Conservation (phyloP, 2,329 filamentous ascomycete genomes). For the Hypoxylon sp. region DNA sequence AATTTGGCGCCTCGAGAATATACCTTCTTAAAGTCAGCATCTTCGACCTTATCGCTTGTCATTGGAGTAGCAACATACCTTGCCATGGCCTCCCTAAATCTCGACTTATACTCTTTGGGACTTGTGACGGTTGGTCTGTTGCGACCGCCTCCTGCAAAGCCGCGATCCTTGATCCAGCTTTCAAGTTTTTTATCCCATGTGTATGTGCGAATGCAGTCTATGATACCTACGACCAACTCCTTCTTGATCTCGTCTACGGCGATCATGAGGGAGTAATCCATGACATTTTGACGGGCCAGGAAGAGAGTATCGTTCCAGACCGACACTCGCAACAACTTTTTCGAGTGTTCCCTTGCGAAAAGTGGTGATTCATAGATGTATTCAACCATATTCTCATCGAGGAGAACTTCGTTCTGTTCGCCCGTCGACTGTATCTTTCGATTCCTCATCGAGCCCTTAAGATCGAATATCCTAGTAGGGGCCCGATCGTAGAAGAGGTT, state of each 20-base stretch:
- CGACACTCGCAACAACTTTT: slow-evolving; percentile 89
- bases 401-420: slow-evolving; percentile 93
- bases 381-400: slow-evolving; percentile 99
- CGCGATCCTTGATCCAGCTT: slow-evolving; percentile 98
- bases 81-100: slow-evolving; percentile 97
- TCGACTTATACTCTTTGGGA: slow-evolving; percentile 96
- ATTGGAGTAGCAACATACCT: slow-evolving; percentile 63
- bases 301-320: slow-evolving; percentile 99
- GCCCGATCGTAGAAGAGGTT: slow-evolving; percentile 97
- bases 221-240: slow-evolving; percentile 96
- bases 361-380: slow-evolving; percentile 98
- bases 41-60: not conserved
- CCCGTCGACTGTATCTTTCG: slow-evolving; percentile 96
- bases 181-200: slow-evolving; percentile 99
- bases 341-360: slow-evolving; percentile 95
- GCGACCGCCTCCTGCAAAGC: slow-evolving; percentile 79
- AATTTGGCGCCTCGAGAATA: slow-evolving; percentile 79
- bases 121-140: slow-evolving; percentile 95
- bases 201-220: slow-evolving; percentile 97
- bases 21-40: slow-evolving; percentile 61
- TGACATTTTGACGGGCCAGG: slow-evolving; percentile 93
- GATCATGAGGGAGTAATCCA: slow-evolving; percentile 99
- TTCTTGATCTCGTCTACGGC: slow-evolving; percentile 91
- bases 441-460: slow-evolving; percentile 99
- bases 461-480: slow-evolving; percentile 90